A percentile compares a stretch with the other conserved stretches of the same genome.
Evolutionary conservation across 805 yeast genomes (phyloP).

Genomic region (Cyberlindnera bimundalis): DNA sequence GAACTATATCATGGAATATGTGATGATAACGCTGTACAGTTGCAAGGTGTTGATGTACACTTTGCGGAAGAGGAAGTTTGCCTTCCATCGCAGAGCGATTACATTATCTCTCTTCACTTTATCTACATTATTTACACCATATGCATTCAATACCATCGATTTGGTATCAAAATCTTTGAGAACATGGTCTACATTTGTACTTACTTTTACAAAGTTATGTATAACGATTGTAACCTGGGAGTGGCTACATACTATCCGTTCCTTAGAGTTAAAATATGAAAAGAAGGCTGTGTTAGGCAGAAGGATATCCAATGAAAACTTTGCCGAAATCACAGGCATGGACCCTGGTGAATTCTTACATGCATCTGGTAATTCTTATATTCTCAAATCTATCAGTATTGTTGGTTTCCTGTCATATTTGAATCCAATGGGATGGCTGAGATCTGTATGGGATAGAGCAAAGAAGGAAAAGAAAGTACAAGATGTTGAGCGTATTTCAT

Average conservation of each 20-base stretch:
- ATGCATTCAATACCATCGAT: conserved; percentile 36
- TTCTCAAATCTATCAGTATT: conserved; percentile 21
- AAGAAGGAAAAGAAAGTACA: not conserved
- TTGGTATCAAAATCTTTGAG: conserved; percentile 37
- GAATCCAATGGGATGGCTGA: conserved; percentile 11
- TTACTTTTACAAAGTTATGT: conserved; percentile 46
- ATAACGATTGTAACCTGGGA: conserved; percentile 60
- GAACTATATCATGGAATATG: conserved; percentile 29
- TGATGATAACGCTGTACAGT: conserved; percentile 30
- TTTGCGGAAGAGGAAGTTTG: conserved; percentile 37
- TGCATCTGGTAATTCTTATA: conserved; percentile 13
- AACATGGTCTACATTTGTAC: conserved; percentile 47
- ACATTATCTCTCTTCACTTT: conserved; percentile 47
- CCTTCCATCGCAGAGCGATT: conserved; percentile 44
- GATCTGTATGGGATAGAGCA: not conserved
- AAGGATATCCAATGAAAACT: conserved; percentile 46
- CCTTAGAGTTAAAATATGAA: conserved; percentile 48
- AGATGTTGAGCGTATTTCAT: conserved; percentile 11
- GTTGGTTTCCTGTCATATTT: conserved; percentile 12
- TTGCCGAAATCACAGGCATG: conserved; percentile 14
- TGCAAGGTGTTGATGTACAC: conserved; percentile 37
- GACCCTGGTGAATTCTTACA: conserved; percentile 8
- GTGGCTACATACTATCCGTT: conserved; percentile 55
- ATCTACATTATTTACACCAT: conserved; percentile 36
- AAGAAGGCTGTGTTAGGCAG: conserved; percentile 61